Evolutionary conservation across 176 grass and related monocot genomes (phyloP).

Genomic region (Triticum monococcum): DNA sequence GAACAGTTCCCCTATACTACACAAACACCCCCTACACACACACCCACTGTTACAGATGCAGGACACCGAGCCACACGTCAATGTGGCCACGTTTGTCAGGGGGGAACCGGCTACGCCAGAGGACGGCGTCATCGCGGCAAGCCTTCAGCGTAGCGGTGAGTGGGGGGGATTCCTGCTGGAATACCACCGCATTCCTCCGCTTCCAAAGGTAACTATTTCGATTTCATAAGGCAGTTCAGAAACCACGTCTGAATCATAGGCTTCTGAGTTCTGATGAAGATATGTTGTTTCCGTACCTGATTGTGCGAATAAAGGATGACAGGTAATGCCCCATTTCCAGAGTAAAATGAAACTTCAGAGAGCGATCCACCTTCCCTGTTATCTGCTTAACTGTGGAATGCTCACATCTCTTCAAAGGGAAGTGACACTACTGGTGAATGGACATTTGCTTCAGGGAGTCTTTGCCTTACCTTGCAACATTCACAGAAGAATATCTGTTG

Average conservation of each 20-base stretch:
- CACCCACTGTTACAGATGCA: too few relatives aligned
- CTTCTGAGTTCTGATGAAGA: slow-evolving; percentile 57
- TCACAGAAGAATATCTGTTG: slow-evolving; percentile 94
- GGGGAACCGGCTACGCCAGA: too few relatives aligned
- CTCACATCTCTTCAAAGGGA: slow-evolving; percentile 91
- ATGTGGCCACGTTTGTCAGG: too few relatives aligned
- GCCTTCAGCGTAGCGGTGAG: too few relatives aligned
- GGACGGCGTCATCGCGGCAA: too few relatives aligned
- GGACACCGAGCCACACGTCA: too few relatives aligned
- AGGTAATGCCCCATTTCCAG: slow-evolving; percentile 84
- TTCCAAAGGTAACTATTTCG: too few relatives aligned
- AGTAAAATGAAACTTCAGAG: slow-evolving; percentile 82
- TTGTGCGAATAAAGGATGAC: slow-evolving; percentile 79
- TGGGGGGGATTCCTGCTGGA: too few relatives aligned
- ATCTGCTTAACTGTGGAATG: slow-evolving; percentile 73
- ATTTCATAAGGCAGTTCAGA: slow-evolving; percentile 57
- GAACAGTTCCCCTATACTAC: too few relatives aligned
- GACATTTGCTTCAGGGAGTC: slow-evolving; percentile 98
- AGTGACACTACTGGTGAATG: slow-evolving; percentile 86
- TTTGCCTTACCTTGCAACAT: slow-evolving; percentile 71
- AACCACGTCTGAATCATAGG: slow-evolving; percentile 53
- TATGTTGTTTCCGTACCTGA: slow-evolving; percentile 71
- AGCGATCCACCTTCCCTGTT: slow-evolving; percentile 72
- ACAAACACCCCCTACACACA: too few relatives aligned
- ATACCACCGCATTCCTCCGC: too few relatives aligned